Evolutionary conservation across 495 filamentous ascomycete genomes (phyloP).

Genomic region (Aspergillus affinis): DNA sequence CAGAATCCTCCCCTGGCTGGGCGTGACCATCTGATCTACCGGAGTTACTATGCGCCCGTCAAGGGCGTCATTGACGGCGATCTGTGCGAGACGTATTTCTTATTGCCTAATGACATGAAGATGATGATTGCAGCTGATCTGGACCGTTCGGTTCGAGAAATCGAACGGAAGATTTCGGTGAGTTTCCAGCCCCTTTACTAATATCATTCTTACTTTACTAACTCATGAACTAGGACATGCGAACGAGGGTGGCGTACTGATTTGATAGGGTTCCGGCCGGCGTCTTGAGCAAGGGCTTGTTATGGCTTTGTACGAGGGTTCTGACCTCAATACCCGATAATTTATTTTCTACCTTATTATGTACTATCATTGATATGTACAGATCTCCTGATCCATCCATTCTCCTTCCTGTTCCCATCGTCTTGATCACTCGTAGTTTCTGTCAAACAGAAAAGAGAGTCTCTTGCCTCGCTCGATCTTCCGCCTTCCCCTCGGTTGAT

Average conservation of each 20-base stretch:
- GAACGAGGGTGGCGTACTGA: constrained; percentile 82
- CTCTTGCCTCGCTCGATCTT: constrained; percentile 59
- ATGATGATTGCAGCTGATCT: constrained; percentile 91
- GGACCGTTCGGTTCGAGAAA: constrained; percentile 84
- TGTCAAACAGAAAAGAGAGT: constrained; percentile 32
- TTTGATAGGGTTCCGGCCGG: constrained; percentile 24
- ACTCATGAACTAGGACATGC: constrained; percentile 66
- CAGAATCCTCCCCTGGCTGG: constrained; percentile 87
- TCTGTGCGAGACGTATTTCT: constrained; percentile 85
- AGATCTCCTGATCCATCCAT: not conserved
- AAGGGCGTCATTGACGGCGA: constrained; percentile 99
- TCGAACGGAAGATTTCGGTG: constrained; percentile 94
- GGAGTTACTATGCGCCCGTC: constrained; percentile 94
- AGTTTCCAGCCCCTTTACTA: constrained; percentile 25
- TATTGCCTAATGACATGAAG: constrained; percentile 82
- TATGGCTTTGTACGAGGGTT: constrained; percentile 20
- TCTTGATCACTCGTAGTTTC: not conserved
- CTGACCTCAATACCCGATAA: constrained; percentile 26
- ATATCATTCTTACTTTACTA: not conserved
- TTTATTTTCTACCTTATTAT: constrained; percentile 15
- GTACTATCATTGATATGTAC: constrained; percentile 6
- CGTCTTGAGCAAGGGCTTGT: constrained; percentile 21
- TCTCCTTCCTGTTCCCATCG: not conserved
- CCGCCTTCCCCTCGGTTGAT: constrained; percentile 45
- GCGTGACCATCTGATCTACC: constrained; percentile 90